Evolutionary conservation across 257 asterid genomes (phyloP).

Genomic region (Petrea volubilis): DNA sequence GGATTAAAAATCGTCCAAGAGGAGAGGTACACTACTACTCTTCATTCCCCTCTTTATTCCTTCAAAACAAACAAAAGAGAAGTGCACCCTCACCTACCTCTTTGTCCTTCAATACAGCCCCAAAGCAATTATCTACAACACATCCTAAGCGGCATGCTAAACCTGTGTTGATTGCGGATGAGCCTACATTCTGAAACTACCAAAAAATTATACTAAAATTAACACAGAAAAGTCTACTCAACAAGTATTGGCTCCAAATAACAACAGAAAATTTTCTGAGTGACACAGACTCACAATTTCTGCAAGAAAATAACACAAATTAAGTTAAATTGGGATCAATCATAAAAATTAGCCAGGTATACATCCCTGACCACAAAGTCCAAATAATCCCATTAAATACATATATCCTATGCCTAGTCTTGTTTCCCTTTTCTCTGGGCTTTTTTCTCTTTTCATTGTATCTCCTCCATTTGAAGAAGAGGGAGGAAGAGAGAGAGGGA

Average conservation of each 20-base stretch:
- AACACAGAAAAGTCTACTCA: not conserved
- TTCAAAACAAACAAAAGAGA: not conserved
- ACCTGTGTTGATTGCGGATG: not conserved
- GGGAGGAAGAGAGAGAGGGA: not conserved
- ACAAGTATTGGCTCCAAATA: slow-evolving; percentile 1
- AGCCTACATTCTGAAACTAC: not conserved
- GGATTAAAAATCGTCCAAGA: not conserved
- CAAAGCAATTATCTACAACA: not conserved
- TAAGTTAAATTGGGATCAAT: not conserved
- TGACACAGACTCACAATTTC: not conserved
- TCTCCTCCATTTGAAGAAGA: not conserved
- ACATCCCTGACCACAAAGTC: slow-evolving; percentile 7
- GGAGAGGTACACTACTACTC: not conserved
- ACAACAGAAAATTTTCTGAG: not conserved
- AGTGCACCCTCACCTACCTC: not conserved
- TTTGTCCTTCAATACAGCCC: not conserved
- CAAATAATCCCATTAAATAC: not conserved
- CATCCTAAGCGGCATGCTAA: not conserved
- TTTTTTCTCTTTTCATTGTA: not conserved
- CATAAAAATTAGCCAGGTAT: not conserved
- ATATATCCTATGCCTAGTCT: not conserved
- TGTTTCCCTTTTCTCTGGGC: not conserved
- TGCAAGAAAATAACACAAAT: not conserved
- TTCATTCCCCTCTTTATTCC: not conserved
- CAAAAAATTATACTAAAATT: not conserved